phyloP scores from a whole-genome alignment of 768 basidiomycete species.

The Phylloporus arenicola region DNA sequence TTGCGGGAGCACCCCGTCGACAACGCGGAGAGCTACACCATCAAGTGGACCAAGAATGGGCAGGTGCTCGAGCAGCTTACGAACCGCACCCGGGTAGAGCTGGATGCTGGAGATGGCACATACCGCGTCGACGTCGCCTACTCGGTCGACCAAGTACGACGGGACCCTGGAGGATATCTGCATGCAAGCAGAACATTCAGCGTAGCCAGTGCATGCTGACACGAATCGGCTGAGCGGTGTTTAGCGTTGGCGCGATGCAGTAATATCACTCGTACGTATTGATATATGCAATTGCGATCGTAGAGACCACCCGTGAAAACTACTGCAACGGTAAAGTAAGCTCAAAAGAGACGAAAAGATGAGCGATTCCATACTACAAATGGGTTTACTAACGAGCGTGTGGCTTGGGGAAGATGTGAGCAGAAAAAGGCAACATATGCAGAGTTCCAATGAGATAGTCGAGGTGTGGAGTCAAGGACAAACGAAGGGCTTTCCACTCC shows the following conservation, averaged over 20 bases:
- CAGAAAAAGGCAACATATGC: slow-evolving; percentile 4
- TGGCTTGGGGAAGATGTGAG: slow-evolving; percentile 7
- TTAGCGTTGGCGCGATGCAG: not conserved
- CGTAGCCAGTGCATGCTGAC: not conserved
- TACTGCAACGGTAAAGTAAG: slow-evolving; percentile 24
- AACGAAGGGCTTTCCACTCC: slow-evolving; percentile 19
- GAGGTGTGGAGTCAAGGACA: slow-evolving; percentile 11
- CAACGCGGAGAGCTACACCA: slow-evolving; percentile 46
- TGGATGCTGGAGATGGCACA: slow-evolving; percentile 35
- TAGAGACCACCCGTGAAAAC: slow-evolving; percentile 10
- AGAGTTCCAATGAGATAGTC: slow-evolving; percentile 12
- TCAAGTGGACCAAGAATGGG: slow-evolving; percentile 53
- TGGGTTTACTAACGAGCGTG: slow-evolving; percentile 22
- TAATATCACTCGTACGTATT: slow-evolving; percentile 11
- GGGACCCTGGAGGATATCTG: slow-evolving; percentile 37
- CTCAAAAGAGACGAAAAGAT: slow-evolving; percentile 5
- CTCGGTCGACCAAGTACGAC: slow-evolving; percentile 51
- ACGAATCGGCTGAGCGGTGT: not conserved
- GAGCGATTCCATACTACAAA: slow-evolving; percentile 25
- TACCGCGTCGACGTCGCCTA: slow-evolving; percentile 48
- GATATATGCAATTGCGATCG: slow-evolving; percentile 9
- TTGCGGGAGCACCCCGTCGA: slow-evolving; percentile 33
- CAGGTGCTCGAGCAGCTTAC: slow-evolving; percentile 37
- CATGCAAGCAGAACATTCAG: slow-evolving; percentile 17
- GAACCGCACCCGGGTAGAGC: slow-evolving; percentile 46